Conservation (phyloP, 371 early-diverging fungal genomes). For the Haplosporangium sp. region DNA sequence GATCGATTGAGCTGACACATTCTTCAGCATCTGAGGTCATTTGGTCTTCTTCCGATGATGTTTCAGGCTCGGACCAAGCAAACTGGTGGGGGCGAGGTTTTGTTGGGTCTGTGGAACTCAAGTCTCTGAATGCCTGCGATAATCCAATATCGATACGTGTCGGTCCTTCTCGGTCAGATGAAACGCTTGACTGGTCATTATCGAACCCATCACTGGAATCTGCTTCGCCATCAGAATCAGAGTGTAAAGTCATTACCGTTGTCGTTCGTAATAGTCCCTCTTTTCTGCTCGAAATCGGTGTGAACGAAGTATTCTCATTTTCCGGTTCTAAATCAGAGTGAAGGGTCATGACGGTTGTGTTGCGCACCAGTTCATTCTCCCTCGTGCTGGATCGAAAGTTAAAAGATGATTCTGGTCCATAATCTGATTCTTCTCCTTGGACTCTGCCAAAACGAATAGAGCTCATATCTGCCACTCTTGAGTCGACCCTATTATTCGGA, state of each 20-base stretch:
- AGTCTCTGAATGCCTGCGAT: neutral
- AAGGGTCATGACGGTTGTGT: constrained; percentile 47
- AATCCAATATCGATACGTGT: neutral
- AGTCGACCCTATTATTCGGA: constrained; percentile 3
- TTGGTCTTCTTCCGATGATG: constrained; percentile 19
- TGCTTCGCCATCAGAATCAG: constrained; percentile 26
- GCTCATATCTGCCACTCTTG: neutral
- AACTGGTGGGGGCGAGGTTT: constrained; percentile 2
- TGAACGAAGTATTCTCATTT: constrained; percentile 12
- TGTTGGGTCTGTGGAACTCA: neutral
- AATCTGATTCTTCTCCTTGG: constrained; percentile 2
- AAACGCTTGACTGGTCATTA: neutral
- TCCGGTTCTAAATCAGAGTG: constrained; percentile 49
- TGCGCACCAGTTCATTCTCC: constrained; percentile 21
- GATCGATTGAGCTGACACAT: constrained; percentile 13
- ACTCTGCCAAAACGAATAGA: constrained; percentile 7
- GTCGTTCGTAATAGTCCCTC: constrained; percentile 27
- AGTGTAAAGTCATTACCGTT: constrained; percentile 44
- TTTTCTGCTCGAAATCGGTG: neutral
- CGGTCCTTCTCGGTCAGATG: neutral
- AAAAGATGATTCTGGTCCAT: neutral
- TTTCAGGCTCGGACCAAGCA: constrained; percentile 8
- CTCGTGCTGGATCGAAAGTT: neutral
- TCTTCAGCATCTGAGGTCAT: constrained; percentile 13
- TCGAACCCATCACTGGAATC: neutral